phyloP scores from a whole-genome alignment of 768 basidiomycete species.

The Tylopilus balloui region DNA sequence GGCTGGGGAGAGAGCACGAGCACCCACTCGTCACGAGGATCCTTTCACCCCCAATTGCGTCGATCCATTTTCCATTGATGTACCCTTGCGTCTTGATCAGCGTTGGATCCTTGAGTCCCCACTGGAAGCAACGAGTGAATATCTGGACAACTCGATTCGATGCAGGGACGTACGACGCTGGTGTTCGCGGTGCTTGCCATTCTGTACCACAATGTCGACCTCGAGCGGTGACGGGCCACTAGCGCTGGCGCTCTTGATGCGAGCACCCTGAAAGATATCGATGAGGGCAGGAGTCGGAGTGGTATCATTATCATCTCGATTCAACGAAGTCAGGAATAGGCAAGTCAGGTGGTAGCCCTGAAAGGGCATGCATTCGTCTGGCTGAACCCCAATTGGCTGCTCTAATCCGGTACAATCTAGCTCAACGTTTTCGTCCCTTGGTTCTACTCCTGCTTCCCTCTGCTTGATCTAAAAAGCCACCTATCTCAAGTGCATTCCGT shows the following conservation, averaged over 20 bases:
- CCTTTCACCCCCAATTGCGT: slow-evolving; percentile 66
- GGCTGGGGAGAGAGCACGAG: background rate
- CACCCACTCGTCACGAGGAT: slow-evolving; percentile 73
- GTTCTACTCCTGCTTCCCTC: slow-evolving; percentile 26
- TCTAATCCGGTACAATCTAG: background rate
- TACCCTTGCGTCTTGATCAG: slow-evolving; percentile 72
- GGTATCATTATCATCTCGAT: slow-evolving; percentile 17
- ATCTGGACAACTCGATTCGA: background rate
- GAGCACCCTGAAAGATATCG: slow-evolving; percentile 18
- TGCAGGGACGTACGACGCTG: slow-evolving; percentile 30
- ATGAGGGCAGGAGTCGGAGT: slow-evolving; percentile 12
- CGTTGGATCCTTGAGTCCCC: slow-evolving; percentile 72
- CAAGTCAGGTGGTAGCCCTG: slow-evolving; percentile 4
- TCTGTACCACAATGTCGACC: slow-evolving; percentile 30
- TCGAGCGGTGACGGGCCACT: slow-evolving; percentile 7
- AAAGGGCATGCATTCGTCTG: background rate
- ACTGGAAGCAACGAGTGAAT: slow-evolving; percentile 35
- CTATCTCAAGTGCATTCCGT: slow-evolving; percentile 81
- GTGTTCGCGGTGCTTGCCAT: slow-evolving; percentile 50
- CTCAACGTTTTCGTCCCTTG: slow-evolving; percentile 30
- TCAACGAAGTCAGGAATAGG: background rate
- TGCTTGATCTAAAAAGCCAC: slow-evolving; percentile 70
- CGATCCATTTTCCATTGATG: slow-evolving; percentile 84
- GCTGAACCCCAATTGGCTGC: background rate
- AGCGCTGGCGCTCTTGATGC: slow-evolving; percentile 11